These are phyloP conservation scores for Digitaria exilis DNA, from an alignment of 202 grass and related monocot genomes.

Conservation along the genomic window DNA sequence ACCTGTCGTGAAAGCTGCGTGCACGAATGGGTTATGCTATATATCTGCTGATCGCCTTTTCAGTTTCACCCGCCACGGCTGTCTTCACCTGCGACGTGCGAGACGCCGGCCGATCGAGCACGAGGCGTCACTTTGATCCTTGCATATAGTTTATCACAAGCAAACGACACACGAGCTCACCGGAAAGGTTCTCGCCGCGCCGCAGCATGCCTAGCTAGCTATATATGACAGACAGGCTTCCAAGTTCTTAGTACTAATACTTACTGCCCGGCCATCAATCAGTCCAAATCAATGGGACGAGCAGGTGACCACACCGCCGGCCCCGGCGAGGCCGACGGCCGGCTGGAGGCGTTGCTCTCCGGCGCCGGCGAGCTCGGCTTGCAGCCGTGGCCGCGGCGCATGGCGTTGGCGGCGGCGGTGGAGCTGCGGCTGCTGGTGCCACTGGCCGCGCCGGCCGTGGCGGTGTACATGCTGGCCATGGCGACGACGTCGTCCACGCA, in stretches of 20 bases:
- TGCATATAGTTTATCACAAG: neutral
- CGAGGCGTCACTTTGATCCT: neutral
- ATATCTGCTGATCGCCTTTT: neutral
- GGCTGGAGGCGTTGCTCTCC: slow-evolving; percentile 63
- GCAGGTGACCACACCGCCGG: neutral
- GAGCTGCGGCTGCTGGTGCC: slow-evolving; percentile 63
- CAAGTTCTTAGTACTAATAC: no score
- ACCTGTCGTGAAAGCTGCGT: neutral
- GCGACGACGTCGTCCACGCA: slow-evolving; percentile 75
- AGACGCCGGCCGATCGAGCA: neutral
- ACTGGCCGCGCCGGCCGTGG: slow-evolving; percentile 70
- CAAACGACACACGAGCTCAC: neutral
- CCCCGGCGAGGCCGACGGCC: neutral
- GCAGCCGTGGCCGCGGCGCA: slow-evolving; percentile 29
- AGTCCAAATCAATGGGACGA: neutral
- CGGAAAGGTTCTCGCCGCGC: neutral
- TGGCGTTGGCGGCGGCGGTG: slow-evolving; percentile 37
- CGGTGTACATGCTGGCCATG: slow-evolving; percentile 79
- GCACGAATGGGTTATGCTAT: neutral
- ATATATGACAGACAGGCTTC: neutral
- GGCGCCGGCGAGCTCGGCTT: neutral
- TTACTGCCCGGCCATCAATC: neutral
- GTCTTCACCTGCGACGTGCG: neutral
- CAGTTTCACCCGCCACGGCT: neutral
- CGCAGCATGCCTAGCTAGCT: neutral